These are phyloP conservation scores for Solanum pinnatisectum DNA, from an alignment of 257 asterid genomes.

Conservation along the genomic window DNA sequence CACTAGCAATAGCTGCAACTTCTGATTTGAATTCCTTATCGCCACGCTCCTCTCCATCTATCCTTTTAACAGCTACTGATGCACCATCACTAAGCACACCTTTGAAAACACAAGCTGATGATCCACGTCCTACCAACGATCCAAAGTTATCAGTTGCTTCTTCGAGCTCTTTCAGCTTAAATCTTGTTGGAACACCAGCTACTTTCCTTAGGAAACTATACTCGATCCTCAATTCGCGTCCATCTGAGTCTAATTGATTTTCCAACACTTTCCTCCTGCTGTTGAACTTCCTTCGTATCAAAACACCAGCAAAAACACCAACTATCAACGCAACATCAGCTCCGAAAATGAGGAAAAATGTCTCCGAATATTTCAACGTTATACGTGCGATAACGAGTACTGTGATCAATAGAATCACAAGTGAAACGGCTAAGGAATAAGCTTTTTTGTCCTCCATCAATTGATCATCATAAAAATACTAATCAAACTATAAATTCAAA, in stretches of 20 bases:
- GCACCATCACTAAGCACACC: conserved; percentile 59
- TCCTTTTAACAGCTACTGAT: conserved; percentile 56
- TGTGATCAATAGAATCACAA: conserved; percentile 24
- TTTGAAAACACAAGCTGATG: conserved; percentile 54
- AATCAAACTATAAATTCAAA: not conserved
- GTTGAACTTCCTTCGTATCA: conserved; percentile 30
- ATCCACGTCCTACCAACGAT: conserved; percentile 48
- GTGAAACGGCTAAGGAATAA: conserved; percentile 18
- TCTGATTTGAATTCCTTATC: conserved; percentile 62
- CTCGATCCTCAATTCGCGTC: conserved; percentile 67
- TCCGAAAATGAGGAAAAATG: conserved; percentile 52
- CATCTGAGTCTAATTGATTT: conserved; percentile 35
- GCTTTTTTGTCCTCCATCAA: conserved; percentile 57
- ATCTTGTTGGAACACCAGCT: conserved; percentile 68
- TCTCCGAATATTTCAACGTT: conserved; percentile 27
- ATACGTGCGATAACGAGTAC: conserved; percentile 33
- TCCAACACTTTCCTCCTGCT: conserved; percentile 30
- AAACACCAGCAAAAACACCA: conserved; percentile 18
- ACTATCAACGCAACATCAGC: conserved; percentile 48
- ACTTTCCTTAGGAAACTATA: conserved; percentile 76
- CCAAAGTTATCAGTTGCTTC: conserved; percentile 59
- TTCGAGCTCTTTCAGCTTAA: conserved; percentile 59
- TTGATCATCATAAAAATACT: not conserved
- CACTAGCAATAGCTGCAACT: conserved; percentile 68
- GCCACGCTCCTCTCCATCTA: conserved; percentile 62